phyloP scores from a whole-genome alignment of 176 grass and related monocot species.

The Zea luxurians region DNA sequence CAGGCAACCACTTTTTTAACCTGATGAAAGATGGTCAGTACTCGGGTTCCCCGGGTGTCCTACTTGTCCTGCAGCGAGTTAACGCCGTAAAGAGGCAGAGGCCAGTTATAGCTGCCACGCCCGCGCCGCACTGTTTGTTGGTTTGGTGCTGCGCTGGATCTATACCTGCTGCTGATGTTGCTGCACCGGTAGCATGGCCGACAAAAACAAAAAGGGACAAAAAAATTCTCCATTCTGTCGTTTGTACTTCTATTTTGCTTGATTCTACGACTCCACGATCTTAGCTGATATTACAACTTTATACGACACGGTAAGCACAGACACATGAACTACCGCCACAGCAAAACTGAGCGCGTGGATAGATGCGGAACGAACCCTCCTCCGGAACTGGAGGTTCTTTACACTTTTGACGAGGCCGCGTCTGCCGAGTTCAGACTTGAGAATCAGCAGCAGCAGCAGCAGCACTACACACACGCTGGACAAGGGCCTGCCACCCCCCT shows the following conservation, averaged over 20 bases:
- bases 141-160: neutral
- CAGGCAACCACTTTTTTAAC: neutral
- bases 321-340: neutral
- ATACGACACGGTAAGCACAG: neutral
- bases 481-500: constrained; percentile 63
- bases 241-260: too few species aligned
- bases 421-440: constrained; percentile 27
- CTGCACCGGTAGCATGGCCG: too few species aligned
- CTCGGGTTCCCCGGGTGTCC: neutral
- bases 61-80: neutral
- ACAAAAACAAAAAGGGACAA: too few species aligned
- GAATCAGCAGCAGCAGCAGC: constrained; percentile 4
- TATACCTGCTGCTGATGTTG: too few species aligned
- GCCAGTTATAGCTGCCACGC: neutral
- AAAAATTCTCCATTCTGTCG: too few species aligned
- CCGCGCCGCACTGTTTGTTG: neutral
- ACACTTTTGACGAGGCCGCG: constrained; percentile 38
- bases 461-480: constrained; percentile 31
- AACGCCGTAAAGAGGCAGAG: neutral
- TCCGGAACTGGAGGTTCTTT: constrained; percentile 29
- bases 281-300: neutral
- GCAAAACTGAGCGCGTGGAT: neutral
- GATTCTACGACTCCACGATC: too few species aligned
- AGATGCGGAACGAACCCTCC: constrained; percentile 2
- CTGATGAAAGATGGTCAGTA: neutral